Evolutionary conservation across 2,329 filamentous ascomycete genomes (phyloP).

Genomic region (Dichotomopilus funicola): DNA sequence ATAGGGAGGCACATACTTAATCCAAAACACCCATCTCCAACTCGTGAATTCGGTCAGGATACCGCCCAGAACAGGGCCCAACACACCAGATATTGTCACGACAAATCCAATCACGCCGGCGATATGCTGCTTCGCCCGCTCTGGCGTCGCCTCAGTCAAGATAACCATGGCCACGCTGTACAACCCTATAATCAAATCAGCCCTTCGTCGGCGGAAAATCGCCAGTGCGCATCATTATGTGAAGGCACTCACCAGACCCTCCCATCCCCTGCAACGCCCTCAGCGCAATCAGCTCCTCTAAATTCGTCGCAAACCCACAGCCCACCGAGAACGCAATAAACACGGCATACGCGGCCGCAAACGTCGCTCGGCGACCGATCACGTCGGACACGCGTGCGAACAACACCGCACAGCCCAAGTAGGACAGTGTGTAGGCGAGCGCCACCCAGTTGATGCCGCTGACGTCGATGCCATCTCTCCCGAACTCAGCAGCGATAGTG

Average conservation of each 20-base stretch:
- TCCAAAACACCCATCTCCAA: constrained; percentile 54
- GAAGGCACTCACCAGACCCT: constrained; percentile 37
- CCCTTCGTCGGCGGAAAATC: neutral
- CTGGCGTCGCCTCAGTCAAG: constrained; percentile 43
- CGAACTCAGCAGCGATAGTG: constrained; percentile 47
- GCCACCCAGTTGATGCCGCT: constrained; percentile 47
- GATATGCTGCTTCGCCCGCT: constrained; percentile 36
- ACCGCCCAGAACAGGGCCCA: constrained; percentile 48
- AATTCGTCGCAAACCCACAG: constrained; percentile 41
- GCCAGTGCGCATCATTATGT: neutral
- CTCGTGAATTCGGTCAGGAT: constrained; percentile 42
- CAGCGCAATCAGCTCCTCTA: constrained; percentile 43
- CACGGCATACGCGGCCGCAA: constrained; percentile 43
- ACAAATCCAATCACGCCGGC: constrained; percentile 43
- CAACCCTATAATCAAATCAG: constrained; percentile 32
- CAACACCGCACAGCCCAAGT: constrained; percentile 50
- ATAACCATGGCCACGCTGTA: constrained; percentile 52
- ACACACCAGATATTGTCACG: constrained; percentile 41
- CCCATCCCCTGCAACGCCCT: constrained; percentile 46
- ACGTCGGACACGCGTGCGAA: constrained; percentile 50
- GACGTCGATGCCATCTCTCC: constrained; percentile 26
- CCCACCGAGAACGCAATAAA: constrained; percentile 52
- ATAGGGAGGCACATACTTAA: constrained; percentile 40
- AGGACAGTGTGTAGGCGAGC: constrained; percentile 49
- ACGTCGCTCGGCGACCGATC: constrained; percentile 46